Percentiles rank a stretch among this genome's conserved stretches.
These are phyloP conservation scores for Stemphylium lycopersici DNA, from an alignment of 2,329 filamentous ascomycete genomes.

Conservation along the genomic window DNA sequence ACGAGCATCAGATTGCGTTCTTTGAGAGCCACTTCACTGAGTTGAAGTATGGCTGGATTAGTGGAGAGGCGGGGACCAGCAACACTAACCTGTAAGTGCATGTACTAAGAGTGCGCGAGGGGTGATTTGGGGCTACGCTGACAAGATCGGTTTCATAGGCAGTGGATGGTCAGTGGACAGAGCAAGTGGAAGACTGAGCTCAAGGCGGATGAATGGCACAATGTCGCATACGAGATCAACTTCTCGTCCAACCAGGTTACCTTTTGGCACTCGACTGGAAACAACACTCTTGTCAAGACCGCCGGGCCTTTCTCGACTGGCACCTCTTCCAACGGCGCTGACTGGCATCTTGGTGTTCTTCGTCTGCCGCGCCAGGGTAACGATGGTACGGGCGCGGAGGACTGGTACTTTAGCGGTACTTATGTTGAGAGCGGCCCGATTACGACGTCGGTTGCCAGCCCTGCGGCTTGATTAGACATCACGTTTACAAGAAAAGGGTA, in stretches of 20 bases:
- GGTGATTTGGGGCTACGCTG: no score
- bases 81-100: slow-evolving; percentile 55
- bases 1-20: slow-evolving; percentile 71
- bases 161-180: slow-evolving; percentile 68
- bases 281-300: slow-evolving; percentile 61
- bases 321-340: slow-evolving; percentile 69
- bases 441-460: slow-evolving; percentile 42
- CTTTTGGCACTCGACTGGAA: slow-evolving; percentile 73
- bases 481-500: background rate
- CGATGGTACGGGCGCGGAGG: slow-evolving; percentile 61
- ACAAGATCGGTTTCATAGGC: slow-evolving; percentile 23
- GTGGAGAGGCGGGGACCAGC: slow-evolving; percentile 56
- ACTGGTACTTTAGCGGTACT: slow-evolving; percentile 74
- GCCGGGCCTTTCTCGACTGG: slow-evolving; percentile 66
- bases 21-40: slow-evolving; percentile 77
- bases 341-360: slow-evolving; percentile 75
- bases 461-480: slow-evolving; percentile 1
- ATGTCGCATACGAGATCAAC: slow-evolving; percentile 76
- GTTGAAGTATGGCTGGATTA: slow-evolving; percentile 71
- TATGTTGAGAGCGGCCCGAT: slow-evolving; percentile 68
- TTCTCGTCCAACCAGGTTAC: slow-evolving; percentile 67
- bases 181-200: slow-evolving; percentile 69
- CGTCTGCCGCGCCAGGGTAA: slow-evolving; percentile 66
- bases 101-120: no score
- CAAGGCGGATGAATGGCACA: slow-evolving; percentile 72